phyloP scores from a whole-genome alignment of 2,329 filamentous ascomycete species.

The Ramularia endophylla region DNA sequence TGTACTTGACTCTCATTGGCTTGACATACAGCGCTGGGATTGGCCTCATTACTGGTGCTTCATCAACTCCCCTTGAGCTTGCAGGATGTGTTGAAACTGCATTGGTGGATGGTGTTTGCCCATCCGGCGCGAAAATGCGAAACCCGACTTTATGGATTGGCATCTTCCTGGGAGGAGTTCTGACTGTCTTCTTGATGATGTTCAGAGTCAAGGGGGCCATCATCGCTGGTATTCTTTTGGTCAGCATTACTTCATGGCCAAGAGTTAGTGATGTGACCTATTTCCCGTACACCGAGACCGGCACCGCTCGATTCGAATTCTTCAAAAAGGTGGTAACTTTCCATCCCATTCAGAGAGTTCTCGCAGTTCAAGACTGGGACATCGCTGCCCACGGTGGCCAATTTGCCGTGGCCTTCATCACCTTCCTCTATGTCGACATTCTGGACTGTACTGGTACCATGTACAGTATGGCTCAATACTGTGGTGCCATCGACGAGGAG shows the following conservation, averaged over 20 bases:
- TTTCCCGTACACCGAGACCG: slow-evolving; percentile 67
- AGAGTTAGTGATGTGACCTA: slow-evolving; percentile 69
- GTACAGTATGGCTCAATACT: slow-evolving; percentile 85
- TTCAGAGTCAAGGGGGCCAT: slow-evolving; percentile 84
- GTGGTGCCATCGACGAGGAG: slow-evolving; percentile 69
- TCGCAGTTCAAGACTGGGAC: slow-evolving; percentile 70
- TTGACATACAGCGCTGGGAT: slow-evolving; percentile 78
- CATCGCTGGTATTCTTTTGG: slow-evolving; percentile 74
- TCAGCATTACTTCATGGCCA: slow-evolving; percentile 86
- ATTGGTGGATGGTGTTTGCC: slow-evolving; percentile 52
- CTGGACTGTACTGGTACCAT: slow-evolving; percentile 80
- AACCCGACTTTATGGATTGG: slow-evolving; percentile 81
- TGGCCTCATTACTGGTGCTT: slow-evolving; percentile 66
- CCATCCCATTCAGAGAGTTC: slow-evolving; percentile 64
- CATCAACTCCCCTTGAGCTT: slow-evolving; percentile 63
- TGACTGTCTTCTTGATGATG: slow-evolving; percentile 75
- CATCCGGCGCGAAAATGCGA: slow-evolving; percentile 66
- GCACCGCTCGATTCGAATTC: slow-evolving; percentile 70
- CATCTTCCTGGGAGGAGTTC: slow-evolving; percentile 75
- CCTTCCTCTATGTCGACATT: slow-evolving; percentile 87
- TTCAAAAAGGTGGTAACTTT: slow-evolving; percentile 85
- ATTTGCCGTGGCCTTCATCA: slow-evolving; percentile 78
- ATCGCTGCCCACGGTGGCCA: slow-evolving; percentile 63
- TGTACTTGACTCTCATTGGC: slow-evolving; percentile 72
- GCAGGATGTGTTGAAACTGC: slow-evolving; percentile 63